Conservation (phyloP, 495 filamentous ascomycete genomes). For the Penicillium goetzii region DNA sequence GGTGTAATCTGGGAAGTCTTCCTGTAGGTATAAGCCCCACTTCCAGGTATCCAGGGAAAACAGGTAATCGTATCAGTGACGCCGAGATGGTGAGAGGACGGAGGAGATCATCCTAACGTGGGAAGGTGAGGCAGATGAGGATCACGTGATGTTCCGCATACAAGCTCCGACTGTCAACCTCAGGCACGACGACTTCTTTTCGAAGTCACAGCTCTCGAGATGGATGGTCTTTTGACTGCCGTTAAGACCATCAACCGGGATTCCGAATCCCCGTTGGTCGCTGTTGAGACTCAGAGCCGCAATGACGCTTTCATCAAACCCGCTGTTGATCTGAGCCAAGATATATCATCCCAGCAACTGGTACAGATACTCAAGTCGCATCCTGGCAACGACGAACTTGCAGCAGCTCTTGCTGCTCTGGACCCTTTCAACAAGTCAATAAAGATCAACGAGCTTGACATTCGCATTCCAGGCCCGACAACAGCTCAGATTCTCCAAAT, state of each 20-base stretch:
- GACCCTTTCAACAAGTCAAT: conserved; percentile 39
- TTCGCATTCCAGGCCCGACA: conserved; percentile 64
- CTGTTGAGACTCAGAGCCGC: conserved; percentile 20
- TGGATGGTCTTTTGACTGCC: conserved; percentile 50
- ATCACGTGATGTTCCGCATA: conserved; percentile 43
- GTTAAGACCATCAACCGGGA: conserved; percentile 43
- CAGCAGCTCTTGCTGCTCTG: conserved; percentile 57
- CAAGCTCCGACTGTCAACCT: conserved; percentile 30
- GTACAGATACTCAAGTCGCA: conserved; percentile 65
- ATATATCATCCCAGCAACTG: conserved; percentile 59
- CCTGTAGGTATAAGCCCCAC: too few relatives aligned
- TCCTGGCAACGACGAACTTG: conserved; percentile 63
- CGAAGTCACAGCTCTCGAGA: conserved; percentile 22
- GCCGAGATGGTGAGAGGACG: conserved; percentile 21
- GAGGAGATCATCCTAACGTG: conserved; percentile 22
- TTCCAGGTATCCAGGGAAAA: neutral
- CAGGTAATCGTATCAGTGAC: neutral
- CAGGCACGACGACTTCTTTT: conserved; percentile 11
- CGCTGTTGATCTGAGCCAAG: conserved; percentile 20
- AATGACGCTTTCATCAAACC: conserved; percentile 19
- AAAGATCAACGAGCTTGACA: conserved; percentile 51
- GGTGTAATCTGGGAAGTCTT: neutral
- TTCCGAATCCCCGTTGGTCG: conserved; percentile 25
- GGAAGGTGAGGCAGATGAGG: conserved; percentile 17
- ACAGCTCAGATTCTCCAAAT: conserved; percentile 70